Evolutionary conservation across 1,284 basidiomycete genomes (phyloP).

Genomic region (Ustilago bromivora): DNA sequence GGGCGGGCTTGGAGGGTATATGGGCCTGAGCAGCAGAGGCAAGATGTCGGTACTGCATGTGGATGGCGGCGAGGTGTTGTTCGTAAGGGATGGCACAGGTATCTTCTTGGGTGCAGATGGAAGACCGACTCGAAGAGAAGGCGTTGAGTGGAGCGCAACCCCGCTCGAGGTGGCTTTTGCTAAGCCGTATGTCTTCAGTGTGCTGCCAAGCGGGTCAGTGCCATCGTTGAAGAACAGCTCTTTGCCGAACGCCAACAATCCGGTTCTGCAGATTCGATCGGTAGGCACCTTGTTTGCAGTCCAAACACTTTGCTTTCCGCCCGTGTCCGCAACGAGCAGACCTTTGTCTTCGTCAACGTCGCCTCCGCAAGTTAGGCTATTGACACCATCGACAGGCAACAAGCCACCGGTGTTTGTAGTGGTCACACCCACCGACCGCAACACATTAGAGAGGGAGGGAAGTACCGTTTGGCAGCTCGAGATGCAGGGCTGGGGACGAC

Average conservation of each 20-base stretch:
- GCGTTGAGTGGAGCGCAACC: conserved; percentile 81
- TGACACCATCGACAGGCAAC: conserved; percentile 46
- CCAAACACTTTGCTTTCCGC: conserved; percentile 58
- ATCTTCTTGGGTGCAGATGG: conserved; percentile 80
- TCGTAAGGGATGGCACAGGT: conserved; percentile 66
- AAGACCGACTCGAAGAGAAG: conserved; percentile 75
- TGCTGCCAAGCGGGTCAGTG: conserved; percentile 54
- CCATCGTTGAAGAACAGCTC: conserved; percentile 40
- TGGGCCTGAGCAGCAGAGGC: conserved; percentile 80
- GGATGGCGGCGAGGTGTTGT: conserved; percentile 71
- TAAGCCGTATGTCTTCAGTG: conserved; percentile 83
- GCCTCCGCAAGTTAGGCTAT: conserved; percentile 44
- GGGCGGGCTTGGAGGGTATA: conserved; percentile 85
- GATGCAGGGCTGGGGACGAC: conserved; percentile 81
- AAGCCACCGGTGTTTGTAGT: conserved; percentile 53
- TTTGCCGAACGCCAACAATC: conserved; percentile 40
- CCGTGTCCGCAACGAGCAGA: conserved; percentile 12
- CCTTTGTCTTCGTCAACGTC: conserved; percentile 12
- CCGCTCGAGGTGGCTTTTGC: conserved; percentile 86
- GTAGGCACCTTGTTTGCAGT: conserved; percentile 56
- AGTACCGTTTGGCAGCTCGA: conserved; percentile 79
- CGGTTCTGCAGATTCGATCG: conserved; percentile 57
- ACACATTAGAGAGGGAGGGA: conserved; percentile 49
- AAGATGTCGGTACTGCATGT: conserved; percentile 77
- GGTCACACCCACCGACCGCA: conserved; percentile 42